Conservation (phyloP, 441 rosid species). For the Gossypium gossypioides region DNA sequence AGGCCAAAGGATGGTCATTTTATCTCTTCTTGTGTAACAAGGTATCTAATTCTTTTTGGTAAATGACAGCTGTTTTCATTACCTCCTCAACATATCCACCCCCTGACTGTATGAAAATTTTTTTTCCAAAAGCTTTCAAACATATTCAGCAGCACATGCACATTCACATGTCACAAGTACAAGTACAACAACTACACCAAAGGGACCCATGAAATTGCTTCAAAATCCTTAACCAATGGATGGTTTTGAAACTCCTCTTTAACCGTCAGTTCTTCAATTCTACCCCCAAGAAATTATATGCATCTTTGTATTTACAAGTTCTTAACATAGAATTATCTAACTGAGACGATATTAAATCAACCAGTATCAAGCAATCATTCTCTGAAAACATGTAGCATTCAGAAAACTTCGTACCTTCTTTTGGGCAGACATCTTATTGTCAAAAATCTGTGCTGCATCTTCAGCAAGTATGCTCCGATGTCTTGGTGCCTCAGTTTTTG, state of each 20-base stretch:
- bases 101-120: background rate
- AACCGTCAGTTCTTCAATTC: background rate
- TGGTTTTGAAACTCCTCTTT: background rate
- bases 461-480: slow-evolving; percentile 48
- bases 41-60: background rate
- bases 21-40: background rate
- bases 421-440: slow-evolving; percentile 56
- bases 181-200: background rate
- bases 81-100: background rate
- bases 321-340: background rate
- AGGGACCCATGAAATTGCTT: background rate
- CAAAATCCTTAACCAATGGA: background rate
- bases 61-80: background rate
- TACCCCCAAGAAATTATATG: background rate
- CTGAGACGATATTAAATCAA: background rate
- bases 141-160: background rate
- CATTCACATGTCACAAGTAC: background rate
- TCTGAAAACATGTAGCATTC: background rate
- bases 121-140: background rate
- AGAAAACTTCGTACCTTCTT: slow-evolving; percentile 44
- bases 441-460: slow-evolving; percentile 74
- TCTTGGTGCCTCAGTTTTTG: slow-evolving; percentile 61
- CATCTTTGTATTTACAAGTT: background rate
- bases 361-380: background rate
- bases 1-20: background rate